Percentiles rank a stretch among this genome's conserved stretches.
These are phyloP conservation scores for Heliamphora exappendiculata DNA, from an alignment of 148 eudicot genomes.

Conservation along the genomic window DNA sequence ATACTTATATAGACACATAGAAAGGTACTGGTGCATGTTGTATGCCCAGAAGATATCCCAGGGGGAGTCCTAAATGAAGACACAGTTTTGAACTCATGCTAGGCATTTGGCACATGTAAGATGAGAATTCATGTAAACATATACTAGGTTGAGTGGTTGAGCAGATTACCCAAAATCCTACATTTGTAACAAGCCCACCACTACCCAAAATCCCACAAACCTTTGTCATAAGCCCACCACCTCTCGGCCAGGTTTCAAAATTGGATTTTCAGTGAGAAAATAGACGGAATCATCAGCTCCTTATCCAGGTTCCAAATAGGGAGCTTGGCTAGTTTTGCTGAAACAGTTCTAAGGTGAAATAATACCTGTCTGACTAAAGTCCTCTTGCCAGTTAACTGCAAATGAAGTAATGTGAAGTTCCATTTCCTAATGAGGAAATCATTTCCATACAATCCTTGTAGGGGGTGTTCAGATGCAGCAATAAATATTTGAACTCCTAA, in stretches of 20 bases:
- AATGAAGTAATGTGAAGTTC: not conserved
- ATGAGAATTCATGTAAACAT: not conserved
- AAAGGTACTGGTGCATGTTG: not conserved
- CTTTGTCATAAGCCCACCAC: not conserved
- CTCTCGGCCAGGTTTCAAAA: not conserved
- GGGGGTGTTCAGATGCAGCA: not conserved
- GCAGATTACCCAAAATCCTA: constrained; percentile 1
- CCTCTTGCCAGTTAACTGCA: not conserved
- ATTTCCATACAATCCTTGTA: not conserved
- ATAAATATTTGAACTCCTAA: not conserved
- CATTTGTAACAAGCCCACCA: not conserved
- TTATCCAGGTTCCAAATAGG: not conserved
- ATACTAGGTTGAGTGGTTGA: not conserved
- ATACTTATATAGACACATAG: not conserved
- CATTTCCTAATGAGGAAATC: not conserved
- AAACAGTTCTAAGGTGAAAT: not conserved
- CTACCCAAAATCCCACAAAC: not conserved
- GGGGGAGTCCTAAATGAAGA: not conserved
- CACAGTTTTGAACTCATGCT: not conserved
- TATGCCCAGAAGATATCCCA: not conserved
- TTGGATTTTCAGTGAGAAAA: not conserved
- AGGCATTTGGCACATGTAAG: not conserved
- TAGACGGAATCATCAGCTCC: too few relatives aligned
- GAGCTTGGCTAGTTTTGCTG: not conserved
- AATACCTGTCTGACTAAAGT: not conserved